A percentile compares a stretch with the other conserved stretches of the same genome.
Evolutionary conservation across 192 early-diverging fungal genomes (phyloP).

Genomic region (Rhizoclosmatium globosum): DNA sequence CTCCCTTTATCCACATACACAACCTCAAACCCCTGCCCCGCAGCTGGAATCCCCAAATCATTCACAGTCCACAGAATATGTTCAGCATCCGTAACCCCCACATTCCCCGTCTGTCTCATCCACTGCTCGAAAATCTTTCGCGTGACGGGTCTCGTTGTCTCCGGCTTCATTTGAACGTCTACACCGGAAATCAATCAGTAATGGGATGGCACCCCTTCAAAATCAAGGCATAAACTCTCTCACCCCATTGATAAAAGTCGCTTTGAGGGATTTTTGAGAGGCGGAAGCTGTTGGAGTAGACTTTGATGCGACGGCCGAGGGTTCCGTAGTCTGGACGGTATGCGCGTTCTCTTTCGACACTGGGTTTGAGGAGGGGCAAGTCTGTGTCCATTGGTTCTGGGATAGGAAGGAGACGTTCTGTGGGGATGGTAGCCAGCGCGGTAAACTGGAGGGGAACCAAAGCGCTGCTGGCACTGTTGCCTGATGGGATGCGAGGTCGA

Average conservation of each 20-base stretch:
- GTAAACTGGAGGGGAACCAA: too few relatives aligned
- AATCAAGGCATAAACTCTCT: background rate
- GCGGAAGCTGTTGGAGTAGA: constrained; percentile 8
- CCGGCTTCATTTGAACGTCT: background rate
- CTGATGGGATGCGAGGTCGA: too few relatives aligned
- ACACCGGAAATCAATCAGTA: background rate
- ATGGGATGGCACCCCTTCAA: background rate
- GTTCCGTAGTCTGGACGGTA: background rate
- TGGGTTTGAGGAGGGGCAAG: too few relatives aligned
- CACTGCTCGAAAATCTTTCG: constrained; percentile 14
- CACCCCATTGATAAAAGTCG: constrained; percentile 21
- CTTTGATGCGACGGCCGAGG: background rate
- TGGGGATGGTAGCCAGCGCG: too few relatives aligned
- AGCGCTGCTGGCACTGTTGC: too few relatives aligned
- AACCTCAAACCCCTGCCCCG: background rate
- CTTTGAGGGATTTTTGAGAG: background rate
- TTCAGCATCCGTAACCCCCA: constrained; percentile 20
- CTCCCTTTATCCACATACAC: background rate
- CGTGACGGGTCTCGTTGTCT: background rate
- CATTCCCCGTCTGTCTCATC: background rate
- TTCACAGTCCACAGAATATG: background rate
- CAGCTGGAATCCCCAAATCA: background rate
- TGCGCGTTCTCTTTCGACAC: too few relatives aligned
- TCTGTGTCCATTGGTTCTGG: too few relatives aligned
- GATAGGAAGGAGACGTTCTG: too few relatives aligned